Base-by-base conservation (phyloP, 352 stramenopile genomes). In the Achlya hypogyna region DNA sequence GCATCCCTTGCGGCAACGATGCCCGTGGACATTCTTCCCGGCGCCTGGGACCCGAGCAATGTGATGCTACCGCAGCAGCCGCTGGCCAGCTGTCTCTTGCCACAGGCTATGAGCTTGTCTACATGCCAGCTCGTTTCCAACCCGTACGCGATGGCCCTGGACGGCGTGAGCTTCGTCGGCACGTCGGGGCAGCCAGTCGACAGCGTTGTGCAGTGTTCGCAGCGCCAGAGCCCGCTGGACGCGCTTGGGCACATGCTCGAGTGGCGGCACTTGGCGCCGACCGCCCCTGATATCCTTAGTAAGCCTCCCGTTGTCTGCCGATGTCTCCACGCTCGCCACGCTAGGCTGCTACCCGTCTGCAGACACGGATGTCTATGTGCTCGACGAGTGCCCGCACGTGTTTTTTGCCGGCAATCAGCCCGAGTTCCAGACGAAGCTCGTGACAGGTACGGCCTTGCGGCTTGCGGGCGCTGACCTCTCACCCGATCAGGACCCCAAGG, bases 81-180 rank as follows among this genome's bases (percentile, higher is more conserved):
- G 16, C 82, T 99, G 32, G 95, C 98, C 73, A 79, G 80, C 25
- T 97, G 89, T 75, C 65, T 99, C 9, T 87, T 99, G 51, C 96
- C 89, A 18, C 76, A 87, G 42, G 86, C 82, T 20, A 75, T 75
- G 8, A 75, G 83, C 23, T 98, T 96, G 71, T 74, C 82, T 47
- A 84, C 77, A 0, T 86, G 95, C 66, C 81, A 95, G 29, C 78
- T 78, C 35, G 84, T 96, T 22, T 93, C 95, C 12, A 99, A 99
- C 75, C 96, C 96, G 6, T 97, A 98, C 69, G 85, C 96, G 51
- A 78, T 80, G 0, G 73, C 75, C 34, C 63, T 96, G 18, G 79
- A 78, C 58, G 68, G 74, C 53, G 70, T 89, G 32, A 60, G 76
- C 6, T 79, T 98, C 25, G 74, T 97, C 38, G 92, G 91, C 49